Base-by-base conservation (phyloP, 148 eudicot species). In the Rhododendron griersonianum region DNA sequence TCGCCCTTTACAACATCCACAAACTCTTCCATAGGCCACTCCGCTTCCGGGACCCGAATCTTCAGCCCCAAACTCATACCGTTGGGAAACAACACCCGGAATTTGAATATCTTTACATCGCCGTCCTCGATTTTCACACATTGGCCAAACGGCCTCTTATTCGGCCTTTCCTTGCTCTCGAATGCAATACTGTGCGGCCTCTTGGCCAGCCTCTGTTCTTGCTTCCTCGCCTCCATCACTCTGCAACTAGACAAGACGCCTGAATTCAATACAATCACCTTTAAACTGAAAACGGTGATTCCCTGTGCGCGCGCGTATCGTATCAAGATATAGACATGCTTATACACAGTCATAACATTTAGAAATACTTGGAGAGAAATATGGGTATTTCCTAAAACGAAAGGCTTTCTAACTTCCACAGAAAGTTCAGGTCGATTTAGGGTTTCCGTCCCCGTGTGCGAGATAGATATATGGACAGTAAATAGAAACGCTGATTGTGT, bases 11-110 rank as follows among this genome's bases (percentile, higher is more conserved):
- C 87, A 0, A 1, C 18, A 5, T 81, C 85, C 3, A 87, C 67
- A 35, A 95, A 89, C 65, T 76, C 61, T 23, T 88, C 85, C 0
- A 92, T 18, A 3, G 87, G 86, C 82, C 92, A 87, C 7, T 87
- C 86, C 51, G 35, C 25, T 0, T 48, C 78, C 3, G 82, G 88
- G 18, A 88, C 89, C 35, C 50, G 63, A 37, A 92, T 28, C 73
- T 65, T 87, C 2, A 90, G 5, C 75, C 79, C 89, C 21, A 90
- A 21, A 25, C 84, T 83, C 37, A n/a, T 73, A 1, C 89, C 89
- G 65, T 90, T 89, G 0, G 93, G 92, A 44, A 89, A 35, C 41
- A 92, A 76, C 15, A 92, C 83, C 5, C 88, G 85, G 35, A 92
- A 89, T 37, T 84, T 83, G 74, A 78, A 91, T 0, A 86, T 37